Evolutionary conservation across 2,329 filamentous ascomycete genomes (phyloP).

Genomic region (Aspergillus pseudoterreus): DNA sequence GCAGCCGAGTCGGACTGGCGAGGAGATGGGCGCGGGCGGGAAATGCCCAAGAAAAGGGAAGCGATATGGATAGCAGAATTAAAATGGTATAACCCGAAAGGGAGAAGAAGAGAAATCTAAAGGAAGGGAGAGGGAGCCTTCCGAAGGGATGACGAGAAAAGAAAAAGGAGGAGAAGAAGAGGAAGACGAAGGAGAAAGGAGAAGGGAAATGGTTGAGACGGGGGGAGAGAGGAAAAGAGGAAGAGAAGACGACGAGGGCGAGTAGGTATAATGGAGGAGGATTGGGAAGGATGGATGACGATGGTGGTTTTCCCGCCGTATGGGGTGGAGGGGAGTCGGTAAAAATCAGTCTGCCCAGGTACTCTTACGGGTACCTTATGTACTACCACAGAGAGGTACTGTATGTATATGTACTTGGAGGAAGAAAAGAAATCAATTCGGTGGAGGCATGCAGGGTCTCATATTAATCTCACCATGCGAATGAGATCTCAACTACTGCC

Average conservation of each 20-base stretch:
- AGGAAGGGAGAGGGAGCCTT: conserved; percentile 3
- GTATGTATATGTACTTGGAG: no score
- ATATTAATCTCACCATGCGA: no score
- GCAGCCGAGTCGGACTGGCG: background rate
- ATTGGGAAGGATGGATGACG: conserved; percentile 4
- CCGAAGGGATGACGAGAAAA: conserved; percentile 1
- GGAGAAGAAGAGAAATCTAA: conserved; percentile 8
- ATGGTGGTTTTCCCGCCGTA: conserved; percentile 2
- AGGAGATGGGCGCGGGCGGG: conserved; percentile 6
- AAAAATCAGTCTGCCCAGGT: background rate
- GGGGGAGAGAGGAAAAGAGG: conserved; percentile 13
- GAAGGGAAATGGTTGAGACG: conserved; percentile 10
- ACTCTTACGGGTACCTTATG: no score
- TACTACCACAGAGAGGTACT: no score
- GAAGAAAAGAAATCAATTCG: no score
- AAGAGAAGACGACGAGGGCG: conserved; percentile 3
- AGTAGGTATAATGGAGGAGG: conserved; percentile 4
- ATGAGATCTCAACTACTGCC: no score
- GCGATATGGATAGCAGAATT: conserved; percentile 11
- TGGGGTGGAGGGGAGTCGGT: background rate
- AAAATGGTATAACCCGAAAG: conserved; percentile 5
- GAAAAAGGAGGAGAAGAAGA: conserved; percentile 6
- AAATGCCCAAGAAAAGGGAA: conserved; percentile 10
- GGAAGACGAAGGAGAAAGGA: conserved; percentile 7
- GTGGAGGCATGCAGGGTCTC: no score